phyloP scores from a whole-genome alignment of 2,329 filamentous ascomycete genomes.

The Phaeophleospora eucalypticola region DNA sequence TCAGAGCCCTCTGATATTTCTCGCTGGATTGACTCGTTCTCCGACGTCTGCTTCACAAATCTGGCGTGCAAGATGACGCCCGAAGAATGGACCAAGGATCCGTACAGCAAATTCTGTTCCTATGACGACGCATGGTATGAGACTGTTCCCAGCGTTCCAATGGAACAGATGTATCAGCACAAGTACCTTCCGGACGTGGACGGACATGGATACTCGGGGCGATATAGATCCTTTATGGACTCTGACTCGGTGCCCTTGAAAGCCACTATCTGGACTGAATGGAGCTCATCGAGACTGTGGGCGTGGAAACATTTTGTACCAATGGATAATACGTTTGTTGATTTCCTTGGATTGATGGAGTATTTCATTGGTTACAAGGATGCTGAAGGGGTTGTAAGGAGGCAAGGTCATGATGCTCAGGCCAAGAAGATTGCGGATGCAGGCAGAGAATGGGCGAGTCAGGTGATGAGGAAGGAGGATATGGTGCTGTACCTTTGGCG shows the following conservation, averaged over 20 bases:
- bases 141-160: neutral
- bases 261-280: constrained; percentile 3
- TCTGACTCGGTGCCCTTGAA: constrained; percentile 3
- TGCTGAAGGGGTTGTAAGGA: neutral
- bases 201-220: constrained; percentile 4
- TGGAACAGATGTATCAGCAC: constrained; percentile 3
- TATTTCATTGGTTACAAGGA: constrained; percentile 1
- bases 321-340: constrained; percentile 5
- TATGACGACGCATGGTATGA: neutral
- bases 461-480: constrained; percentile 64
- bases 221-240: constrained; percentile 1
- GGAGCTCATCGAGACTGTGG: neutral
- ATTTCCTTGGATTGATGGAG: constrained; percentile 1
- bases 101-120: neutral
- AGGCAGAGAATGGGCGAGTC: constrained; percentile 61
- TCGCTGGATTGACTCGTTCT: neutral
- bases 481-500: constrained; percentile 79
- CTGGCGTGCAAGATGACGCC: neutral
- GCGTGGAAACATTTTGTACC: constrained; percentile 6
- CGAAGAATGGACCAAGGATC: neutral
- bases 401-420: constrained; percentile 1
- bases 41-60: neutral
- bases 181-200: constrained; percentile 3
- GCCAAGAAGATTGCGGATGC: constrained; percentile 60
- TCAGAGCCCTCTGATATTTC: neutral